These are phyloP conservation scores for Globisporangium radiosum DNA, from an alignment of 352 stramenopile genomes.

Conservation along the genomic window DNA sequence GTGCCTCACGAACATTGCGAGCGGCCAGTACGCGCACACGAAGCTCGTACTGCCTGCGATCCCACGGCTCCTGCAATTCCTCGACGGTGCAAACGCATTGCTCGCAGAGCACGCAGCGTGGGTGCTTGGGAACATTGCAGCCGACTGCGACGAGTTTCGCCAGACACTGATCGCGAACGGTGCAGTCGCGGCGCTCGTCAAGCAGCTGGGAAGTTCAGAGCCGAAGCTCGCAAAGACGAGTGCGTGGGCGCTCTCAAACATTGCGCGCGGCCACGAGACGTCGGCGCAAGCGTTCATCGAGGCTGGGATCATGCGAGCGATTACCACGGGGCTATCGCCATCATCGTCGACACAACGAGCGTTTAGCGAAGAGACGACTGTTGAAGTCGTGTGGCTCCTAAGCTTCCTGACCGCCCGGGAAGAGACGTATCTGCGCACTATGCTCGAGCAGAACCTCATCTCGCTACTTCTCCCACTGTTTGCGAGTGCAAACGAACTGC, in stretches of 20 bases:
- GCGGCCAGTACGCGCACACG: slow-evolving; percentile 78
- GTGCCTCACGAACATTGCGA: slow-evolving; percentile 82
- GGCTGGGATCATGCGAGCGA: slow-evolving; percentile 46
- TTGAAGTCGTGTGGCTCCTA: slow-evolving; percentile 82
- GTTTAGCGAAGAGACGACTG: slow-evolving; percentile 46
- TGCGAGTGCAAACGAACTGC: slow-evolving; percentile 41
- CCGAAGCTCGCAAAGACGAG: slow-evolving; percentile 41
- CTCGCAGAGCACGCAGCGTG: slow-evolving; percentile 75
- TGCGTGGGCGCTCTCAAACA: slow-evolving; percentile 78
- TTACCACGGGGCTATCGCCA: slow-evolving; percentile 31
- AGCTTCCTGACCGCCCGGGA: slow-evolving; percentile 83
- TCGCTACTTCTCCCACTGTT: slow-evolving; percentile 57
- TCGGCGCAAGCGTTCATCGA: slow-evolving; percentile 74
- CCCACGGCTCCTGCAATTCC: slow-evolving; percentile 62
- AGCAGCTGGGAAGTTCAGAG: slow-evolving; percentile 28
- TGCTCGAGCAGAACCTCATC: slow-evolving; percentile 54
- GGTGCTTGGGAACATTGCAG: slow-evolving; percentile 82
- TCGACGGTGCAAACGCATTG: slow-evolving; percentile 44
- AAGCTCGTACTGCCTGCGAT: slow-evolving; percentile 74
- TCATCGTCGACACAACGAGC: slow-evolving; percentile 16
- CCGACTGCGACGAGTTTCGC: slow-evolving; percentile 81
- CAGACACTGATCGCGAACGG: slow-evolving; percentile 67
- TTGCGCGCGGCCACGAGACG: slow-evolving; percentile 72
- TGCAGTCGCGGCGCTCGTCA: slow-evolving; percentile 40
- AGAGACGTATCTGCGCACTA: slow-evolving; percentile 55